phyloP scores from a whole-genome alignment of 2,329 filamentous ascomycete genomes.

The Pleoardoris graminearum region DNA sequence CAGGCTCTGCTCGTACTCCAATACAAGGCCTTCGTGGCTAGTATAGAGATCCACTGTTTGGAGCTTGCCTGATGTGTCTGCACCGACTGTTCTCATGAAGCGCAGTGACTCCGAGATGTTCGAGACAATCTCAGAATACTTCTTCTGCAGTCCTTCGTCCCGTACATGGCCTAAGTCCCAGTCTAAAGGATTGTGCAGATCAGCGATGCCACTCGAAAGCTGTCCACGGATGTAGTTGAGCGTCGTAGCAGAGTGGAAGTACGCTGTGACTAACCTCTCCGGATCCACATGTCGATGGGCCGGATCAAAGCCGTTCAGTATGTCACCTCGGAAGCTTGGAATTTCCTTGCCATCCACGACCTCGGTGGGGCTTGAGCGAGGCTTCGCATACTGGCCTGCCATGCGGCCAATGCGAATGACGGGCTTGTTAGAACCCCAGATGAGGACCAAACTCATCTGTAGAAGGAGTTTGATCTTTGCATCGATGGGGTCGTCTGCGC shows the following conservation, averaged over 20 bases:
- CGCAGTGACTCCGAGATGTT: slow-evolving; percentile 89
- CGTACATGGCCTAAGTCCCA: slow-evolving; percentile 93
- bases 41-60: slow-evolving; percentile 95
- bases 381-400: slow-evolving; percentile 97
- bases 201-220: slow-evolving; percentile 84
- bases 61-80: slow-evolving; percentile 79
- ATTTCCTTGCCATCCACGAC: slow-evolving; percentile 77
- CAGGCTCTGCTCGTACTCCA: slow-evolving; percentile 91
- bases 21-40: slow-evolving; percentile 88
- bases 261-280: slow-evolving; percentile 80
- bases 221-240: slow-evolving; percentile 90
- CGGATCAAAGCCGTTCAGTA: slow-evolving; percentile 83
- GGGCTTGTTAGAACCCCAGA: slow-evolving; percentile 81
- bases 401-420: slow-evolving; percentile 94
- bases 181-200: slow-evolving; percentile 89
- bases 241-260: slow-evolving; percentile 93
- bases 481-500: slow-evolving; percentile 84
- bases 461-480: slow-evolving; percentile 95
- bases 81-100: slow-evolving; percentile 93
- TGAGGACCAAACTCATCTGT: slow-evolving; percentile 94
- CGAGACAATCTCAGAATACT: slow-evolving; percentile 81
- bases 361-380: slow-evolving; percentile 85
- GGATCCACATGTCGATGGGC: slow-evolving; percentile 83
- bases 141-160: slow-evolving; percentile 78
- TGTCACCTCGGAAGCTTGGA: slow-evolving; percentile 91